A percentile compares a stretch with the other conserved stretches of the same genome.
Conservation (phyloP, 768 basidiomycete genomes). For the Lentinula edodes region DNA sequence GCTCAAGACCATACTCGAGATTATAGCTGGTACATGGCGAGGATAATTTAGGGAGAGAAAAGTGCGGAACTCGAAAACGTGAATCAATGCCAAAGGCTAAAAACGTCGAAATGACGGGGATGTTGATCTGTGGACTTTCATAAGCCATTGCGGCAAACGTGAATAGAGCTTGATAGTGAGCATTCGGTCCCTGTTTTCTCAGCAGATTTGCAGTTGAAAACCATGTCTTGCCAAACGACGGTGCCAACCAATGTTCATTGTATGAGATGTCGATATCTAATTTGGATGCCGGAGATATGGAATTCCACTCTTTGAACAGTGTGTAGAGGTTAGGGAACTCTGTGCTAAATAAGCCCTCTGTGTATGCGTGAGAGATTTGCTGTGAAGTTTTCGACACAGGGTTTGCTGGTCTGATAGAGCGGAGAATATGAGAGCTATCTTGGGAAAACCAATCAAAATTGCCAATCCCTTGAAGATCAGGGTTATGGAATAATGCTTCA, state of each 20-base stretch:
- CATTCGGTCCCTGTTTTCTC: conserved; percentile 2
- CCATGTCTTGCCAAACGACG: conserved; percentile 16
- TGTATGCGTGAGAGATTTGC: neutral
- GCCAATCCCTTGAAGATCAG: neutral
- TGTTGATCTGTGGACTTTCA: conserved; percentile 4
- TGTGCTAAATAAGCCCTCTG: neutral
- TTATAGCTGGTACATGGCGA: neutral
- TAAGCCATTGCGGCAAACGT: conserved; percentile 27
- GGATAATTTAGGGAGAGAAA: conserved; percentile 15
- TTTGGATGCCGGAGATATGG: neutral
- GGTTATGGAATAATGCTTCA: conserved; percentile 11
- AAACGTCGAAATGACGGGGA: conserved; percentile 19
- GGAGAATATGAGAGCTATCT: neutral
- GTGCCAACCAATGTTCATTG: conserved; percentile 20
- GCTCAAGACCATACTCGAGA: neutral
- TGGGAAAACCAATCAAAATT: neutral
- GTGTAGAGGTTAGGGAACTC: neutral
- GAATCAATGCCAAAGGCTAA: conserved; percentile 18
- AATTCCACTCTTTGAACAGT: neutral
- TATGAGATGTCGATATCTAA: conserved; percentile 13
- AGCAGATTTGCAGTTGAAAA: conserved; percentile 23
- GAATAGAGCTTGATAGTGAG: conserved; percentile 14
- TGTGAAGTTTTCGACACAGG: neutral
- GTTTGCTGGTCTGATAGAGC: neutral
- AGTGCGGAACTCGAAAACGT: conserved; percentile 11